phyloP scores from a whole-genome alignment of 371 early-diverging fungal species.

The Catenaria anguillulae region DNA sequence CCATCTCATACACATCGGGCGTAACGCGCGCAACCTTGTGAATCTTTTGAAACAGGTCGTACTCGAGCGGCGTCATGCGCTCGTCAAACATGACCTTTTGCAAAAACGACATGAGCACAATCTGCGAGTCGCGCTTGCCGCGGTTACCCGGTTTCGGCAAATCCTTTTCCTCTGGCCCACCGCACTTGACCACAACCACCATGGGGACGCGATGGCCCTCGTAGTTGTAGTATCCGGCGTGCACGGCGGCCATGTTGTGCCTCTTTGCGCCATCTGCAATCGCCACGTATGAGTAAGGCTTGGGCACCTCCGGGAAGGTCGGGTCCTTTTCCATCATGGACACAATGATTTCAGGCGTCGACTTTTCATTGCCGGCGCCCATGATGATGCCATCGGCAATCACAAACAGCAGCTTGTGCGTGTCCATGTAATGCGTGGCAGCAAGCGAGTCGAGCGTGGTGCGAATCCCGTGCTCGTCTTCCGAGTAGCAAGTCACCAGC shows the following conservation, averaged over 20 bases:
- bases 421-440: constrained; percentile 20
- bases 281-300: constrained; percentile 30
- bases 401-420: constrained; percentile 33
- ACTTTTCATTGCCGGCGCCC: constrained; percentile 39
- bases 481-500: constrained; percentile 29
- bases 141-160: constrained; percentile 30
- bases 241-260: constrained; percentile 42
- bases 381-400: constrained; percentile 30
- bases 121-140: constrained; percentile 39
- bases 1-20: constrained; percentile 18
- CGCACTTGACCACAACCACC: constrained; percentile 25
- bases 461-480: constrained; percentile 28
- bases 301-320: background rate
- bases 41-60: constrained; percentile 26
- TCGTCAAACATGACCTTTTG: constrained; percentile 26
- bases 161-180: constrained; percentile 8
- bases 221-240: background rate
- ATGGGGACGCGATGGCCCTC: constrained; percentile 14
- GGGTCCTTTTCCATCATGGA: constrained; percentile 32
- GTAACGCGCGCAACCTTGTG: constrained; percentile 12
- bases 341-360: constrained; percentile 59
- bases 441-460: constrained; percentile 28
- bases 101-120: constrained; percentile 35
- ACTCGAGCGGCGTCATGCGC: constrained; percentile 28
- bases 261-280: constrained; percentile 40